Conservation (phyloP, 2,329 filamentous ascomycete species). For the Tothia fuscella region DNA sequence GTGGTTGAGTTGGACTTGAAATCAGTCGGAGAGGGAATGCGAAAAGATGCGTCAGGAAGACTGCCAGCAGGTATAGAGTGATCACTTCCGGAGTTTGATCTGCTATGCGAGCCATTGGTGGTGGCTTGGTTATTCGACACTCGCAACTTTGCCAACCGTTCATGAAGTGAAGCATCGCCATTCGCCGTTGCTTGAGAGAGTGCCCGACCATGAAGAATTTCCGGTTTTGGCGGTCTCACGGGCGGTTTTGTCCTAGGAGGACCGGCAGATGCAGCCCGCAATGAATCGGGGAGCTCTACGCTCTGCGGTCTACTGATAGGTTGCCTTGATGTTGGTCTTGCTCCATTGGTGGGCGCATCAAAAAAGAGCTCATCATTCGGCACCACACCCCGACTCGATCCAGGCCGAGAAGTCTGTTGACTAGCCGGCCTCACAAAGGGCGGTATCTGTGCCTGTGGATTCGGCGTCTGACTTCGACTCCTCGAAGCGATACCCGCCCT, state of each 20-base stretch:
- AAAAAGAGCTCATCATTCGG: slow-evolving; percentile 6
- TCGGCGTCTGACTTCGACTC: background rate
- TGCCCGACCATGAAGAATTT: slow-evolving; percentile 51
- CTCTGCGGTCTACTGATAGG: background rate
- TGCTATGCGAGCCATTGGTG: too few species aligned
- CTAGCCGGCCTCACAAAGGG: background rate
- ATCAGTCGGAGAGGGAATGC: slow-evolving; percentile 31
- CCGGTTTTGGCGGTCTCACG: slow-evolving; percentile 53
- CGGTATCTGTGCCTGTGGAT: background rate
- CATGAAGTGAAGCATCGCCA: slow-evolving; percentile 13
- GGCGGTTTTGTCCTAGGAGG: slow-evolving; percentile 23
- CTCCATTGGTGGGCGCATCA: slow-evolving; percentile 1
- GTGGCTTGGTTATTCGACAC: too few species aligned
- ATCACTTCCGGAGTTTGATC: background rate
- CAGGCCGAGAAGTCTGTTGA: slow-evolving; percentile 1
- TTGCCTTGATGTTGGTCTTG: background rate
- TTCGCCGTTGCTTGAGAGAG: slow-evolving; percentile 28
- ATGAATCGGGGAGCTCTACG: background rate
- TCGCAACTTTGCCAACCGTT: too few species aligned
- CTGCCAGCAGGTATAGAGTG: slow-evolving; percentile 11
- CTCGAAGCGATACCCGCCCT: slow-evolving; percentile 40
- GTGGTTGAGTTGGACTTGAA: slow-evolving; percentile 15
- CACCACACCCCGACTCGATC: too few species aligned
- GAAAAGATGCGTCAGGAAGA: slow-evolving; percentile 23
- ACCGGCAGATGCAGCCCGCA: slow-evolving; percentile 15